A percentile compares a stretch with the other conserved stretches of the same genome.
phyloP scores from a whole-genome alignment of 78 protist genomes.

The Emiliania huxleyi region DNA sequence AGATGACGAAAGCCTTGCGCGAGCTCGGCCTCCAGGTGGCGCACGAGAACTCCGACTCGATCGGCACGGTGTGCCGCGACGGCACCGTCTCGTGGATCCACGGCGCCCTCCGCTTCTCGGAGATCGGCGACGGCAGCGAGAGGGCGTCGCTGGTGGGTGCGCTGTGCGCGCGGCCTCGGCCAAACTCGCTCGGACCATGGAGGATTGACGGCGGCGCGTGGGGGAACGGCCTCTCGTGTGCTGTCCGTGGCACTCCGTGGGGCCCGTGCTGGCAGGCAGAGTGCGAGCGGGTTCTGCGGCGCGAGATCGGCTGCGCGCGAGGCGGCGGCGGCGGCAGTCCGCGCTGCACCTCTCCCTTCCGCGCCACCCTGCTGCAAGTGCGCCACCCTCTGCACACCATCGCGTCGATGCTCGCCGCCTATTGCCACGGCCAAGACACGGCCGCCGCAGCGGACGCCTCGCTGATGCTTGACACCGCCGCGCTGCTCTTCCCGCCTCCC shows the following conservation, averaged over 20 bases:
- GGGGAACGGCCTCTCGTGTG: background rate
- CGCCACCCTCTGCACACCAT: background rate
- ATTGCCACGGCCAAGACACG: background rate
- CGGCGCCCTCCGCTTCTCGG: background rate
- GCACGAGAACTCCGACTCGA: background rate
- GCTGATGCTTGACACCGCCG: background rate
- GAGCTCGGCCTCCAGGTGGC: background rate
- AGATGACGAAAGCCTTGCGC: background rate
- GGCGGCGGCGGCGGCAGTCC: background rate
- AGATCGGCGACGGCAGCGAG: background rate
- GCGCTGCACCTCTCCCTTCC: background rate
- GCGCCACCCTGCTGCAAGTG: background rate
- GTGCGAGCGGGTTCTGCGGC: background rate
- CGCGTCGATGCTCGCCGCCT: background rate
- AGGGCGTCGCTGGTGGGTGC: background rate
- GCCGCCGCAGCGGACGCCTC: background rate
- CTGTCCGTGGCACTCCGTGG: background rate
- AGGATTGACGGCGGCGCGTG: background rate
- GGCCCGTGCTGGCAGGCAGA: background rate
- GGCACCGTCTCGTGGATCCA: background rate
- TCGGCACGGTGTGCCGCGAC: background rate
- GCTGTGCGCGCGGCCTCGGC: background rate
- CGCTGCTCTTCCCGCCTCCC: background rate
- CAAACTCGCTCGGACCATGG: background rate
- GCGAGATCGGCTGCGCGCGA: background rate